A percentile compares a stretch with the other conserved stretches of the same genome.
Conservation (phyloP, 345 rosid species). For the Garcia nutans region DNA sequence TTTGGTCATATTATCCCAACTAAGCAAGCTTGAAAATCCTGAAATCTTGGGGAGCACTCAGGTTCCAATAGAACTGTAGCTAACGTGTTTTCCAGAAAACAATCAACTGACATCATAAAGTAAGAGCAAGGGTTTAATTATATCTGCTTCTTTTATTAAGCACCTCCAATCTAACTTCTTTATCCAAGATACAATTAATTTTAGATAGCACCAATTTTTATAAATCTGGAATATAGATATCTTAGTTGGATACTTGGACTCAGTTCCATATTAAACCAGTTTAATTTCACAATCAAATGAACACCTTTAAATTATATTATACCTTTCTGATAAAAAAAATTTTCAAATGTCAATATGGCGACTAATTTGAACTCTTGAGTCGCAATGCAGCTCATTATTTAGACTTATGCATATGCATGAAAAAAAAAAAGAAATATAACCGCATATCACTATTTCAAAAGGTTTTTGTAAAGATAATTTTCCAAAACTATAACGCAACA, state of each 20-base stretch:
- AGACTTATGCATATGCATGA: constrained; percentile 38
- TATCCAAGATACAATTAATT: background rate
- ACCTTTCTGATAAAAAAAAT: background rate
- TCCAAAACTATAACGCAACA: background rate
- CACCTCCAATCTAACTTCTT: background rate
- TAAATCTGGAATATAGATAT: background rate
- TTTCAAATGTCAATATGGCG: constrained; percentile 32
- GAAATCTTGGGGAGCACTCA: background rate
- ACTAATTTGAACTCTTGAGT: constrained; percentile 23
- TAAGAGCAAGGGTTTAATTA: background rate
- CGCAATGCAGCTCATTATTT: constrained; percentile 45
- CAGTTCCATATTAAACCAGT: background rate
- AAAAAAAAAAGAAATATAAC: constrained; percentile 40
- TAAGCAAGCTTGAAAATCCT: background rate
- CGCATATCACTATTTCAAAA: background rate
- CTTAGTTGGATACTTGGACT: background rate
- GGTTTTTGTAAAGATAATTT: background rate
- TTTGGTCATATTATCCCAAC: background rate
- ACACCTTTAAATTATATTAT: no score
- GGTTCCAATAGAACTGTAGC: background rate
- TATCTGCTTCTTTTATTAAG: background rate
- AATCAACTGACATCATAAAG: background rate
- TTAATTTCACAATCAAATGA: no score
- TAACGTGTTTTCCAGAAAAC: background rate
- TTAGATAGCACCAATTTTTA: background rate